phyloP scores from a whole-genome alignment of 345 rosid genomes.

The Euphorbia pulcherrima region DNA sequence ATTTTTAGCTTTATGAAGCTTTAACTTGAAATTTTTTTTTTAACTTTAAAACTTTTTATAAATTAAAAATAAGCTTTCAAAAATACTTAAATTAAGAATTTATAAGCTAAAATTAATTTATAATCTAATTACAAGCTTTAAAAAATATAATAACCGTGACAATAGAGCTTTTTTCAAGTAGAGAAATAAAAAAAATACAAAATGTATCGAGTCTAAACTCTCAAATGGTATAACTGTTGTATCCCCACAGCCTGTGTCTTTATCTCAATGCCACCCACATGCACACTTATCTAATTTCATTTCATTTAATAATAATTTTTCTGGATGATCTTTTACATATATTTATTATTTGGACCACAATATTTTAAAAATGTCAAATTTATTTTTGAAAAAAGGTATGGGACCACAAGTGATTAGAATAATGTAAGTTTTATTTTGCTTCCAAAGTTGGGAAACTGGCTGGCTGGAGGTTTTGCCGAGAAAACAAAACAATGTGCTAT shows the following conservation, averaged over 20 bases:
- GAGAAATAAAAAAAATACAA: background rate
- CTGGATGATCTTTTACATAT: too few relatives aligned
- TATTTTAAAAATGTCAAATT: too few relatives aligned
- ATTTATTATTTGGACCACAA: background rate
- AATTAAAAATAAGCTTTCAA: too few relatives aligned
- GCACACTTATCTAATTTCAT: background rate
- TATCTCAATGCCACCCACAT: background rate
- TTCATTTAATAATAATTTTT: too few relatives aligned
- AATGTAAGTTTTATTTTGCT: background rate
- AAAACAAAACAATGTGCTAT: background rate
- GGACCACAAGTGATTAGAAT: background rate
- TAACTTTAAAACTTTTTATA: too few relatives aligned
- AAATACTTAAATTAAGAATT: too few relatives aligned
- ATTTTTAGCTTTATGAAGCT: too few relatives aligned
- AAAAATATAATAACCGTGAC: background rate
- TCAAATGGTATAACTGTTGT: background rate
- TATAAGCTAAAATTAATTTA: too few relatives aligned
- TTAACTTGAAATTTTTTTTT: too few relatives aligned
- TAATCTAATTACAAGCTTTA: too few relatives aligned
- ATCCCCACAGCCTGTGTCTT: background rate
- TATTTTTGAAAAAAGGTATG: background rate
- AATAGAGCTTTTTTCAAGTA: background rate
- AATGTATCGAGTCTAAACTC: background rate
- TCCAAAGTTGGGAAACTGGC: background rate
- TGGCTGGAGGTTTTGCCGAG: background rate